Evolutionary conservation across 306 rosid genomes (phyloP).

Genomic region (Alnus rubra): DNA sequence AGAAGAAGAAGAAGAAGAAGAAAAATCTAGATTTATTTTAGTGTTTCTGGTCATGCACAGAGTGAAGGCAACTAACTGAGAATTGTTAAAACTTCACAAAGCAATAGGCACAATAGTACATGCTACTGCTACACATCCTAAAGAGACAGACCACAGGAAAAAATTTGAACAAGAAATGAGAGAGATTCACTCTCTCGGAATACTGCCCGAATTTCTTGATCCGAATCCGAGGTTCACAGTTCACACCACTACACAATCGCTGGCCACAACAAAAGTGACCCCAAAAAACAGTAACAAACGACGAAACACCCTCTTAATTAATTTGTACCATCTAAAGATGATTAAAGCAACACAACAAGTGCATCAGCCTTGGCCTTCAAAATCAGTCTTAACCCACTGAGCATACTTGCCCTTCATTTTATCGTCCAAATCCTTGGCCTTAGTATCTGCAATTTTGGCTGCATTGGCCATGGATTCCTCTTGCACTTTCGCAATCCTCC

Average conservation of each 20-base stretch:
- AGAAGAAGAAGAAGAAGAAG: not conserved
- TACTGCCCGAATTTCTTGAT: too few species aligned
- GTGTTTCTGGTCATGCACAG: not conserved
- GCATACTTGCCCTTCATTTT: conserved; percentile 58
- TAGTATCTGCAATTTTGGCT: conserved; percentile 41
- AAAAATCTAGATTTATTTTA: not conserved
- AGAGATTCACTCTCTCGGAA: too few species aligned
- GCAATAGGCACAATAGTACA: not conserved
- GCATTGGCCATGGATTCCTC: conserved; percentile 64
- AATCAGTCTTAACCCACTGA: conserved; percentile 66
- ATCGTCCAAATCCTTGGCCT: conserved; percentile 56
- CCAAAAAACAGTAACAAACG: not conserved
- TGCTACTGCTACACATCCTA: not conserved
- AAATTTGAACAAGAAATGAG: too few species aligned
- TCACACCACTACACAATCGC: not conserved
- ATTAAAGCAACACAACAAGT: not conserved
- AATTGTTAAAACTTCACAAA: not conserved
- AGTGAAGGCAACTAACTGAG: not conserved
- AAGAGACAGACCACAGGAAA: not conserved
- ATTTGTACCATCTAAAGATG: not conserved
- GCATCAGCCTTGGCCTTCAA: conserved; percentile 40
- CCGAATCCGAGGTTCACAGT: too few species aligned
- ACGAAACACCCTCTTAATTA: not conserved
- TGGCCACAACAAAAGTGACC: conserved; percentile 30
- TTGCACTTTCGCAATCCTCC: conserved; percentile 52